Evolutionary conservation across 2,329 filamentous ascomycete genomes (phyloP), one percentile per base, ranked within the genome.

Genomic region (Verticillium tricorpus): DNA sequence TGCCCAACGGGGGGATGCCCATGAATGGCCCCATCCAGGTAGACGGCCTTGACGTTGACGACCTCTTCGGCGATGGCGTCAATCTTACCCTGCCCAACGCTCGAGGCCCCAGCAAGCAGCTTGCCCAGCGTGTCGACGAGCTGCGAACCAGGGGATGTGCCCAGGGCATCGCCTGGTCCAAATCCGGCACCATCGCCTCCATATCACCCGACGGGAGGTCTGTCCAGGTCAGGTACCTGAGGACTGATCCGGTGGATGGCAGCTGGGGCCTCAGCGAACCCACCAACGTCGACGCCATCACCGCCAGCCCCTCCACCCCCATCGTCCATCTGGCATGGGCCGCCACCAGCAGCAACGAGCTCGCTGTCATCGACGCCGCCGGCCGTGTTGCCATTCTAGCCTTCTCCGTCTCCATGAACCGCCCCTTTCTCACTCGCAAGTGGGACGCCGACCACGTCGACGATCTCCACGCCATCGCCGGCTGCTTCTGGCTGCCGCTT

Each of bases 91-190:
- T 90, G 17, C 77, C 83, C 14, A 76, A 83, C 28, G 68, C 80
- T 7, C 74, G 80, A 4, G 79, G 84, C 34, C 79, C 83, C 14
- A 81, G 85, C 60, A 91, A 89, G 73, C 86, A 89, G 61, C 82
- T 96, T 22, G 83, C 87, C 37, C 85, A 89, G 69, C 85, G 91
- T 61, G 75, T 97, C 40, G 90, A 95, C 72, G 90, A 96, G 69
- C 80, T 95, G 68, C 86, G 90, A 66, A 80, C 83, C 62, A 85
- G 85, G 62, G 92, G 92, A 17, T 95, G 91, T 73, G 92, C 89
- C 80, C 90, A 93, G 92, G 87, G 86, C 66, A 84, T 97, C 60
- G 88, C 90, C 34, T 98, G 94, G 93, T 97, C 94, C 12, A 93
- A 89, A 69, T 85, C 87, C 64, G 94, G 94, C 54, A 92, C 89